Percentiles rank a stretch among this genome's conserved stretches.
Evolutionary conservation across 2,329 filamentous ascomycete genomes (phyloP).

Genomic region (Dendryphion nanum): DNA sequence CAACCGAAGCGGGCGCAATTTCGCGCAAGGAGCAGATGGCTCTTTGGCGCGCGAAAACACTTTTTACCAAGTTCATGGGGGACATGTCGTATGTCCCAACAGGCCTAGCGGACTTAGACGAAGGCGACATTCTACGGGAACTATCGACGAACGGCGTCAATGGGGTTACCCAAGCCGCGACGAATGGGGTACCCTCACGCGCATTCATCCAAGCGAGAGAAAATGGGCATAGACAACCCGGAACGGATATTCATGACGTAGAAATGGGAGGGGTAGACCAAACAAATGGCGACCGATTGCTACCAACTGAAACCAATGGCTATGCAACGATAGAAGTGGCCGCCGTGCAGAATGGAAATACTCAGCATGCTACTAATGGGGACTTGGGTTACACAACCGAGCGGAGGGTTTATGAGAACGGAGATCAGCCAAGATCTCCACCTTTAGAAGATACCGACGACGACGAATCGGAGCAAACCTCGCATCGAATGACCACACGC

Average conservation of each 20-base stretch:
- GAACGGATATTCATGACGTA: constrained; percentile 21
- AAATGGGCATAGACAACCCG: constrained; percentile 1
- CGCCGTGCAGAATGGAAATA: constrained; percentile 9
- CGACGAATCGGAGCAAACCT: constrained; percentile 42
- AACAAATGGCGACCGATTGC: constrained; percentile 12
- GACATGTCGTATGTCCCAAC: constrained; percentile 67
- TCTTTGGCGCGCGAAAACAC: constrained; percentile 71
- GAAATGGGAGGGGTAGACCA: constrained; percentile 27
- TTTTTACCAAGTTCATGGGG: constrained; percentile 71
- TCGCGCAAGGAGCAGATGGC: constrained; percentile 73
- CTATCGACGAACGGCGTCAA: constrained; percentile 9
- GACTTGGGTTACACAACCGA: constrained; percentile 10
- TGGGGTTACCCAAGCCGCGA: constrained; percentile 10
- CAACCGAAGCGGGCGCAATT: constrained; percentile 66
- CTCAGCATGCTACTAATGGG: constrained; percentile 22
- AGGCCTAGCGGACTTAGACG: constrained; percentile 50
- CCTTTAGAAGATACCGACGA: constrained; percentile 41
- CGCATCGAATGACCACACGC: constrained; percentile 57
- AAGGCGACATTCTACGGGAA: constrained; percentile 15
- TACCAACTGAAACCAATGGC: constrained; percentile 10
- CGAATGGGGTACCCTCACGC: no score
- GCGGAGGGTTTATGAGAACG: no score
- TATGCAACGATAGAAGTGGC: background rate
- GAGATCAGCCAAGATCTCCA: constrained; percentile 14
- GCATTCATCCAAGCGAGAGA: constrained; percentile 3